These are phyloP conservation scores for Deinandra increscens DNA, from an alignment of 129 eudicot species.

Conservation along the genomic window DNA sequence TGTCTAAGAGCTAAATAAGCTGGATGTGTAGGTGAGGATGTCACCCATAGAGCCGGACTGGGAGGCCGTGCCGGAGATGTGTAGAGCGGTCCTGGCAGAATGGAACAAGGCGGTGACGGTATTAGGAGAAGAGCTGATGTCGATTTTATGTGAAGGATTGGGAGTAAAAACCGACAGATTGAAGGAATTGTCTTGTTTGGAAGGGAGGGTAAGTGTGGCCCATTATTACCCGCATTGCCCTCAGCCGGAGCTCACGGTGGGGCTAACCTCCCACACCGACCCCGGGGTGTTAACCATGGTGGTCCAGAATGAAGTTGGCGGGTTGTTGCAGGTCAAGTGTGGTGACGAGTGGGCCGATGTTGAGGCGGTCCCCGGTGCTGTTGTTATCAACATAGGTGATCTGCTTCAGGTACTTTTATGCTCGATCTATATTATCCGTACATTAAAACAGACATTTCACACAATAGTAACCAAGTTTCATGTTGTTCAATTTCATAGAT, in stretches of 20 bases:
- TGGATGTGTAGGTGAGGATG: slow-evolving; percentile 30
- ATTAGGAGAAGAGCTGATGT: slow-evolving; percentile 43
- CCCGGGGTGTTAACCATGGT: slow-evolving; percentile 51
- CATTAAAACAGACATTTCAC: too few relatives aligned
- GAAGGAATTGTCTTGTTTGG: slow-evolving; percentile 55
- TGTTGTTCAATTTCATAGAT: slow-evolving; percentile 34
- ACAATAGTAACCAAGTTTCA: too few relatives aligned
- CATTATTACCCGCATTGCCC: slow-evolving; percentile 69
- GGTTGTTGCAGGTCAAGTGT: slow-evolving; percentile 56
- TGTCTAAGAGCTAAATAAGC: too few relatives aligned
- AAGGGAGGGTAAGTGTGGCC: slow-evolving; percentile 31
- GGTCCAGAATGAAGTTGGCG: slow-evolving; percentile 50
- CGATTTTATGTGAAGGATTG: slow-evolving; percentile 48
- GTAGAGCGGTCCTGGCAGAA: slow-evolving; percentile 27
- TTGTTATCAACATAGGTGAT: slow-evolving; percentile 62
- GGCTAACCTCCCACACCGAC: slow-evolving; percentile 49
- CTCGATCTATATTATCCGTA: too few relatives aligned
- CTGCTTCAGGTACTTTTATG: slow-evolving; percentile 54
- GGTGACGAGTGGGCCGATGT: slow-evolving; percentile 61
- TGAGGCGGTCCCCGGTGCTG: slow-evolving; percentile 52
- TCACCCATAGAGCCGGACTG: slow-evolving; percentile 26
- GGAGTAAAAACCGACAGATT: slow-evolving; percentile 28
- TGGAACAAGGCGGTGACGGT: slow-evolving; percentile 44
- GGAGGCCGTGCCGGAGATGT: slow-evolving; percentile 39
- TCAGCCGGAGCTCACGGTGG: slow-evolving; percentile 56